Conservation (phyloP, 1,284 basidiomycete species). For the Puccinia polysora region DNA sequence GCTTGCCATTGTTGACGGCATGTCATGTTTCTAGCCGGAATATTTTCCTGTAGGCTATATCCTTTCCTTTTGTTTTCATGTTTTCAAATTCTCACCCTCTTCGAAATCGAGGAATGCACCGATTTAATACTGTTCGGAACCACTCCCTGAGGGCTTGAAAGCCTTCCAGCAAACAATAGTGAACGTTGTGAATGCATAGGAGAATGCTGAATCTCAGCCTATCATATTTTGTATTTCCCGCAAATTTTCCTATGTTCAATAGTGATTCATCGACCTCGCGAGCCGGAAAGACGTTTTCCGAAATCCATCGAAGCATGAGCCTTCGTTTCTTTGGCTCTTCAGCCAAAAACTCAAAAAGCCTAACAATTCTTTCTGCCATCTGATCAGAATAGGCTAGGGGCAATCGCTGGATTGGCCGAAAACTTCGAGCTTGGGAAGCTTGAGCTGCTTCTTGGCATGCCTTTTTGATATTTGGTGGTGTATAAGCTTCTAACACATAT, state of each 20-base stretch:
- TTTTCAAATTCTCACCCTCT: too few relatives aligned
- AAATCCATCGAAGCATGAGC: conserved; percentile 19
- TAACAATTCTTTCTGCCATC: background rate
- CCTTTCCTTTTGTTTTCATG: too few relatives aligned
- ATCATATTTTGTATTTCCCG: background rate
- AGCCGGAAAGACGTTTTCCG: background rate
- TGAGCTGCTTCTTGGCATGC: background rate
- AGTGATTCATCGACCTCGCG: conserved; percentile 4
- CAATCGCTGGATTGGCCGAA: too few relatives aligned
- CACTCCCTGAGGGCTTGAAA: too few relatives aligned
- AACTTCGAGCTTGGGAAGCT: background rate
- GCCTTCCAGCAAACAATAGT: too few relatives aligned
- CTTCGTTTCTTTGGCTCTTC: conserved; percentile 6
- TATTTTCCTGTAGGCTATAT: too few relatives aligned
- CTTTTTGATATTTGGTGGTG: conserved; percentile 1
- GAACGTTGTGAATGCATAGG: background rate
- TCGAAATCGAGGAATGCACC: too few relatives aligned
- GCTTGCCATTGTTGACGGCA: too few relatives aligned
- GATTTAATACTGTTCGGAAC: too few relatives aligned
- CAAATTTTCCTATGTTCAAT: conserved; percentile 21
- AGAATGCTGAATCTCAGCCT: conserved; percentile 6
- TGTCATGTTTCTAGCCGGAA: too few relatives aligned
- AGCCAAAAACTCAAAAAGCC: conserved; percentile 2
- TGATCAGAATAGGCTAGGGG: conserved; percentile 1
- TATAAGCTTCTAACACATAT: conserved; percentile 14